Evolutionary conservation across 345 rosid species (phyloP).

Genomic region (Psidium guajava): DNA sequence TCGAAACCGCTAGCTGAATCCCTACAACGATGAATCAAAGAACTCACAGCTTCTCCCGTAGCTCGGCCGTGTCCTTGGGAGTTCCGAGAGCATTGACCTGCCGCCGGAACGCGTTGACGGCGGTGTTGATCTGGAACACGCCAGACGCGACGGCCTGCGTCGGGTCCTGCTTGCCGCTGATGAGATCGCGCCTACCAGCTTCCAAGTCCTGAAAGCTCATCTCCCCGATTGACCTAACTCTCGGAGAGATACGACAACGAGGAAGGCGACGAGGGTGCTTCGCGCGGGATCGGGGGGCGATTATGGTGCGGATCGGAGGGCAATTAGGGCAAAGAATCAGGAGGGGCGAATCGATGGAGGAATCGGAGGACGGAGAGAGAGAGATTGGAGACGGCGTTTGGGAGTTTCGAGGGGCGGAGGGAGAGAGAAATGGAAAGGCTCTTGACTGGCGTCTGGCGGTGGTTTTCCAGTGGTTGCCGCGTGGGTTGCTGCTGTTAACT

Average conservation of each 20-base stretch:
- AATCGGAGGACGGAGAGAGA: background rate
- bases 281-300: background rate
- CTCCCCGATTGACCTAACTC: background rate
- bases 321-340: background rate
- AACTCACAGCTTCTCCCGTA: conserved; percentile 16
- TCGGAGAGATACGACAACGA: background rate
- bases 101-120: conserved; percentile 10
- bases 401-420: background rate
- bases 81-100: conserved; percentile 9
- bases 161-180: conserved; percentile 5
- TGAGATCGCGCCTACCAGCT: conserved; percentile 4
- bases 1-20: background rate
- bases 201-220: conserved; percentile 14
- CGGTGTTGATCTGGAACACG: conserved; percentile 11
- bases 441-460: background rate
- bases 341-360: background rate
- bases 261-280: background rate
- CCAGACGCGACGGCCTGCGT: conserved; percentile 10
- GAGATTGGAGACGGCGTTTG: background rate
- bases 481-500: background rate
- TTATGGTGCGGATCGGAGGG: background rate
- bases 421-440: background rate
- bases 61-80: conserved; percentile 10
- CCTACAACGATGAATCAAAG: background rate
- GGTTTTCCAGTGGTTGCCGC: background rate